Evolutionary conservation across 2,329 filamentous ascomycete genomes (phyloP), one percentile per base, ranked within the genome.

Genomic region (Colletotrichum navitas): DNA sequence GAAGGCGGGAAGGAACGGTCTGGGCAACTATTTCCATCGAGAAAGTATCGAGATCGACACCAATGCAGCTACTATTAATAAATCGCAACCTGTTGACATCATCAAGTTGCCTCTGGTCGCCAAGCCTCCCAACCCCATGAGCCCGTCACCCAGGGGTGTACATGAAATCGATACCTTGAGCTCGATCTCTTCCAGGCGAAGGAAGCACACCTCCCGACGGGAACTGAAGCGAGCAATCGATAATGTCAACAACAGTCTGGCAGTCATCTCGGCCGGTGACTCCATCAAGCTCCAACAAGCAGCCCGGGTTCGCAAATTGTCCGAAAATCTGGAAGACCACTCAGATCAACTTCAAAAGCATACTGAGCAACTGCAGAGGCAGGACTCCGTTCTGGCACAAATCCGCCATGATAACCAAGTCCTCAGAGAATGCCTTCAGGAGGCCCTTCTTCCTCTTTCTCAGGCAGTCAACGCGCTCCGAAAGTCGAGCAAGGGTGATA

Each of bases 401-500:
- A 32, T 62, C n/a, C 45, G 60, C 11, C 34, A 51, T 0, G 60
- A 62, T 1, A 62, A 62, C 8, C 45, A 41, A 29, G 45, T 16
- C 34, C 34, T 62, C 8, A n/a, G 60, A 18, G 32, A 18, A 1
- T 26, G 45, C 5, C 45, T 62, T 18, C n/a, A 41, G 11, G 45
- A 18, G 14, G 45, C 26, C 2, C 32, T 62, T 14, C n/a, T 29
- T 6, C 34, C 60, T 45, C 45, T 62, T 29, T 14, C n/a, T 16
- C 45, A 29, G 24, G 60, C n/a, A 18, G 29, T 52, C 32, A 41
- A 41, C 36, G 16, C n/a, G 1, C 45, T 62, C 8, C 45, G 36
- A 2, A 62, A 62, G 45, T 39, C 60, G 60, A 52, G 10, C n/a
- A 62, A 62, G 45, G 32, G 1, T n/a, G 60, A 62, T 5, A 62